Evolutionary conservation across 2,329 filamentous ascomycete species (phyloP).

Genomic region (Cytospora chrysosperma): DNA sequence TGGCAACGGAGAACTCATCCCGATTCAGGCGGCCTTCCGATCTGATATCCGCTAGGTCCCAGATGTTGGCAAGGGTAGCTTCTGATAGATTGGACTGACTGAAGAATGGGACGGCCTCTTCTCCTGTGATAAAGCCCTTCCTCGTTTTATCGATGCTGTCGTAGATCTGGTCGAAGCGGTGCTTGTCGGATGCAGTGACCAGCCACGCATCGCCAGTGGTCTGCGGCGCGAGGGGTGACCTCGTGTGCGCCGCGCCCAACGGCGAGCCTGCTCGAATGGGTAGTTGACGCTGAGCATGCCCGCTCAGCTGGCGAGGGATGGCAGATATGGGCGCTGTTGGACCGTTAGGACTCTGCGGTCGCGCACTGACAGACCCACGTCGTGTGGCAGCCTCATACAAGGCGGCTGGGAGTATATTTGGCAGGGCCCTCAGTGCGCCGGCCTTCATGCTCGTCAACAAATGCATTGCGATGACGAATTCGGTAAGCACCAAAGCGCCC

Average conservation of each 20-base stretch:
- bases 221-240: constrained; percentile 47
- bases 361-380: constrained; percentile 49
- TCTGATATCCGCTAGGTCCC: constrained; percentile 94
- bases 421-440: constrained; percentile 74
- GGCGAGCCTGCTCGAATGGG: constrained; percentile 63
- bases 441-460: constrained; percentile 88
- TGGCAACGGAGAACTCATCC: constrained; percentile 95
- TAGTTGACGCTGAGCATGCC: constrained; percentile 49
- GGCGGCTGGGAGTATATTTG: constrained; percentile 75
- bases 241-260: constrained; percentile 39
- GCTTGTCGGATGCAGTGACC: constrained; percentile 79
- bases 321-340: constrained; percentile 55
- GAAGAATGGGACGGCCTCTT: constrained; percentile 92
- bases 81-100: constrained; percentile 88
- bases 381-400: constrained; percentile 88
- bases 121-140: constrained; percentile 83
- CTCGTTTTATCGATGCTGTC: constrained; percentile 76
- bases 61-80: constrained; percentile 88
- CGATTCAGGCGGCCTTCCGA: constrained; percentile 80
- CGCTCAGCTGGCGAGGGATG: constrained; percentile 82
- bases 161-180: constrained; percentile 84
- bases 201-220: constrained; percentile 66
- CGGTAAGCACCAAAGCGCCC: constrained; percentile 79
- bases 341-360: constrained; percentile 52
- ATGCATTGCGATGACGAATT: constrained; percentile 99